Conservation (phyloP, 805 yeast genomes). For the Saccharomycopsis oosterbeekiorum region DNA sequence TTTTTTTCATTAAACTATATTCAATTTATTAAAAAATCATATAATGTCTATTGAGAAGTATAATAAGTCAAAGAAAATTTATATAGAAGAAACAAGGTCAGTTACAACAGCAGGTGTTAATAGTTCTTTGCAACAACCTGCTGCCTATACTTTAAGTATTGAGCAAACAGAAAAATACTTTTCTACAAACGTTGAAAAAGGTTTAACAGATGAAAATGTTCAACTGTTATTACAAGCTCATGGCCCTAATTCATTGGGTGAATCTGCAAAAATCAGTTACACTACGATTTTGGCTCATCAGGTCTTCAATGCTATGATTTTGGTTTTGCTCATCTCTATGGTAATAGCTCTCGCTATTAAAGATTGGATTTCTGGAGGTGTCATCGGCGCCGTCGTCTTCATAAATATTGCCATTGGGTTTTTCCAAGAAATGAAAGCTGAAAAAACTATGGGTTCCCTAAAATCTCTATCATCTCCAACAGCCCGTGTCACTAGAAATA, state of each 20-base stretch:
- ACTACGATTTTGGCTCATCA: conserved; percentile 52
- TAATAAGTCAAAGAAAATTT: neutral
- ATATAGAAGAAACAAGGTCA: neutral
- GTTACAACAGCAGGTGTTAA: neutral
- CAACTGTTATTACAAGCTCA: conserved; percentile 24
- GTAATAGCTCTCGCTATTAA: conserved; percentile 59
- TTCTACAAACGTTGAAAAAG: conserved; percentile 36
- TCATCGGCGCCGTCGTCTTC: conserved; percentile 55
- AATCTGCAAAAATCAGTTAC: conserved; percentile 44
- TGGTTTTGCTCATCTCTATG: conserved; percentile 62
- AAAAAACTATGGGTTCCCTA: conserved; percentile 69
- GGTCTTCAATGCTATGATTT: conserved; percentile 67
- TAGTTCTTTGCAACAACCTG: neutral
- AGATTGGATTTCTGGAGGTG: conserved; percentile 81
- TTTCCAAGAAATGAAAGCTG: conserved; percentile 64
- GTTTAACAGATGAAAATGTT: conserved; percentile 31
- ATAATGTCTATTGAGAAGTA: neutral
- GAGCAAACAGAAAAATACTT: conserved; percentile 30
- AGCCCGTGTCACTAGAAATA: conserved; percentile 57
- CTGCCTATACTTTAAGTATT: conserved; percentile 20
- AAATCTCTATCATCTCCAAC: conserved; percentile 59
- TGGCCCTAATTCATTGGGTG: conserved; percentile 57
- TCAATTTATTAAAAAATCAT: neutral
- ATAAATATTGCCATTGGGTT: conserved; percentile 61
- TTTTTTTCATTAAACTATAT: neutral